phyloP scores from a whole-genome alignment of 225 moss, liverwort and hornwort genomes.

The Thuidium tamariscinum region DNA sequence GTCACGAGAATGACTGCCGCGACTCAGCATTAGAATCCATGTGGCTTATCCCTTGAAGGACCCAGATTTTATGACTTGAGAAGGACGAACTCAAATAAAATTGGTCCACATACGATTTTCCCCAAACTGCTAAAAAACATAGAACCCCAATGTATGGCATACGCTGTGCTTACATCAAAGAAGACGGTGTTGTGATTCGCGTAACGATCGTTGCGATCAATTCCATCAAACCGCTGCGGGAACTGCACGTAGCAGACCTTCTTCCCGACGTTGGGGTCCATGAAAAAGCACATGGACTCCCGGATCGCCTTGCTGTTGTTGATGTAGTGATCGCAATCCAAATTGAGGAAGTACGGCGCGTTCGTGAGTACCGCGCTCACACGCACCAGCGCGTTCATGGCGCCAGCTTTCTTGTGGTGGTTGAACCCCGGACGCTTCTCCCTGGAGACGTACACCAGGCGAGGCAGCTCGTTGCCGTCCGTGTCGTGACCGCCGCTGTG shows the following conservation, averaged over 20 bases:
- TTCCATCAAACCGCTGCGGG: conserved; percentile 88
- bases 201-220: conserved; percentile 89
- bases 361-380: conserved; percentile 88
- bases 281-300: conserved; percentile 86
- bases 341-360: conserved; percentile 78
- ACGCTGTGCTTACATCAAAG: conserved; percentile 44
- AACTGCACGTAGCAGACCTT: conserved; percentile 89
- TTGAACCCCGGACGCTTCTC: conserved; percentile 91
- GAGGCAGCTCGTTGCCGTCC: conserved; percentile 74
- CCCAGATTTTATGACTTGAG: not conserved
- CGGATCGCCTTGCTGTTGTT: conserved; percentile 92
- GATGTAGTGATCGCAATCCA: conserved; percentile 96
- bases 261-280: conserved; percentile 71
- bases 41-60: not conserved
- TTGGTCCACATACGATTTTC: not conserved
- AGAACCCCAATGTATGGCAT: not conserved
- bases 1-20: not conserved
- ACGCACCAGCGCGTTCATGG: conserved; percentile 79
- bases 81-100: no score
- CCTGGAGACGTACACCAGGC: conserved; percentile 78
- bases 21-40: not conserved
- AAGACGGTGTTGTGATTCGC: conserved; percentile 97
- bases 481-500: conserved; percentile 91
- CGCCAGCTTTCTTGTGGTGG: conserved; percentile 93
- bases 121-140: not conserved